These are phyloP conservation scores for Glycine latifolia DNA, from an alignment of 306 rosid genomes.

Conservation along the genomic window DNA sequence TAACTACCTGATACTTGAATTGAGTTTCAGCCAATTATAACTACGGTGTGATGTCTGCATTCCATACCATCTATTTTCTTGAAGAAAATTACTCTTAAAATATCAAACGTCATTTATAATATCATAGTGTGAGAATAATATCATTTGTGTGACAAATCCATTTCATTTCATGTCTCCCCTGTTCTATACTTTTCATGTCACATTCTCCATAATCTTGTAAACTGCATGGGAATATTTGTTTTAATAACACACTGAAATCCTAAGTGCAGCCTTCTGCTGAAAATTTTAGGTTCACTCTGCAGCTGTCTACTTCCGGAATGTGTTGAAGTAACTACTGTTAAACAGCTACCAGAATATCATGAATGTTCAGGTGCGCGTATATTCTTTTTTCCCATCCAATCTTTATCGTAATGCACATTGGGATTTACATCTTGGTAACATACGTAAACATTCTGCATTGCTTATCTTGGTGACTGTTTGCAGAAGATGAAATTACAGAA, in stretches of 20 bases:
- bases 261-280: conserved; percentile 28
- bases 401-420: neutral
- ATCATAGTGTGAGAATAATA: neutral
- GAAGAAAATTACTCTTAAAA: neutral
- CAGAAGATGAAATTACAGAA: conserved; percentile 74
- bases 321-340: conserved; percentile 80
- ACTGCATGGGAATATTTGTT: neutral
- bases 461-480: conserved; percentile 33
- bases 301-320: conserved; percentile 93
- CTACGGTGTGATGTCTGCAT: neutral
- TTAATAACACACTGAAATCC: neutral
- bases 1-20: neutral
- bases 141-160: neutral
- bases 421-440: conserved; percentile 31
- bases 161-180: neutral
- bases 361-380: conserved; percentile 67
- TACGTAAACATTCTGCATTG: conserved; percentile 11
- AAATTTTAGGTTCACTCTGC: conserved; percentile 81
- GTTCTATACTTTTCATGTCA: conserved; percentile 14
- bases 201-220: conserved; percentile 18
- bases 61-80: neutral
- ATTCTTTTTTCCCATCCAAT: neutral
- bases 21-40: neutral
- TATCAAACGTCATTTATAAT: neutral
- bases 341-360: conserved; percentile 82